Percentiles rank a stretch among this genome's conserved stretches.
phyloP scores from a whole-genome alignment of 495 filamentous ascomycete genomes.

The Penicillium verhagenii region DNA sequence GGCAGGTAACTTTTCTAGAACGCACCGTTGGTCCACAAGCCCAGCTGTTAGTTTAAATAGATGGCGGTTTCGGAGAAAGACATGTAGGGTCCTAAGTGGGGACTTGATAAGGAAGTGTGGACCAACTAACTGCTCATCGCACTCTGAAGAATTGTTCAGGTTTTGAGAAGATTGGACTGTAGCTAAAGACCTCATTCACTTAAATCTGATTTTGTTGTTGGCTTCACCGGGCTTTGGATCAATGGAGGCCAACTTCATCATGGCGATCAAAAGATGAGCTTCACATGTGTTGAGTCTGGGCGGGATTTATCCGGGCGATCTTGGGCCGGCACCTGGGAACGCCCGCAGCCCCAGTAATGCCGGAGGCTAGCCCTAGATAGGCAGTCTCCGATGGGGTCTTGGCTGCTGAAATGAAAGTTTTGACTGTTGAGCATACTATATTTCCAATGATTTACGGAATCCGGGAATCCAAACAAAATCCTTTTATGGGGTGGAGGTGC shows the following conservation, averaged over 20 bases:
- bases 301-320: neutral
- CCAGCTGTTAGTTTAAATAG: neutral
- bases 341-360: neutral
- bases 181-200: neutral
- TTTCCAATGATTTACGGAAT: no score
- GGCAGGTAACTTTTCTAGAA: neutral
- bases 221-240: no score
- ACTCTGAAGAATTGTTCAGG: neutral
- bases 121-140: neutral
- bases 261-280: neutral
- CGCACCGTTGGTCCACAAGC: neutral
- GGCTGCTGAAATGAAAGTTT: neutral
- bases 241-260: neutral
- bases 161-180: neutral
- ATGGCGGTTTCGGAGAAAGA: constrained; percentile 13
- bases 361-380: neutral
- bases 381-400: neutral
- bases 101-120: neutral
- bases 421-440: no score
- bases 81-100: constrained; percentile 3
- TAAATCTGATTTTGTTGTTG: no score
- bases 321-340: neutral
- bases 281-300: neutral
- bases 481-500: no score
- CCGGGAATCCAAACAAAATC: no score